These are phyloP conservation scores for Blastocystis sp. DNA, from an alignment of 352 stramenopile species.

Conservation along the genomic window DNA sequence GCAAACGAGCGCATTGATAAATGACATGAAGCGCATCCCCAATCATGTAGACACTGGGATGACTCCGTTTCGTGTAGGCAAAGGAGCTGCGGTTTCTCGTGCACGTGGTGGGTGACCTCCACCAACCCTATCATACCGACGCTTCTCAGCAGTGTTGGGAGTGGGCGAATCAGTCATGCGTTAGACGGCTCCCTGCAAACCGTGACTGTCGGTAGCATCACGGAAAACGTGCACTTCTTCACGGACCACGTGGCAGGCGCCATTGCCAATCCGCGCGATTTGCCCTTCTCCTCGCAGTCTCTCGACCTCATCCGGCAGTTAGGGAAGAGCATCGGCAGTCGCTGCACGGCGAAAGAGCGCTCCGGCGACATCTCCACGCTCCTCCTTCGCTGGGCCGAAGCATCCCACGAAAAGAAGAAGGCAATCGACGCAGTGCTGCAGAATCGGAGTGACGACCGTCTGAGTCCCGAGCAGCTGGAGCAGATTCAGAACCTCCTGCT, in stretches of 20 bases:
- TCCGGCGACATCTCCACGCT: neutral
- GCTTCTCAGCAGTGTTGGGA: slow-evolving; percentile 9
- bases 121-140: slow-evolving; percentile 46
- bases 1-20: neutral
- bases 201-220: neutral
- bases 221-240: slow-evolving; percentile 63
- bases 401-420: neutral
- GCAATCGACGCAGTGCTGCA: slow-evolving; percentile 4
- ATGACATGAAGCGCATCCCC: neutral
- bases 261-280: slow-evolving; percentile 14
- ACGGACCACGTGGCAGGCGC: slow-evolving; percentile 33
- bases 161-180: neutral
- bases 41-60: neutral
- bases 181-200: slow-evolving; percentile 9
- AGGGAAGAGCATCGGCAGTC: neutral
- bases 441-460: neutral
- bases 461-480: neutral
- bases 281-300: neutral
- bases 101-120: slow-evolving; percentile 46
- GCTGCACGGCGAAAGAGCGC: neutral
- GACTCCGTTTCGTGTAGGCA: slow-evolving; percentile 15
- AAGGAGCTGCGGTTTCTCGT: slow-evolving; percentile 38
- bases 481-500: slow-evolving; percentile 21
- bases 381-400: neutral
- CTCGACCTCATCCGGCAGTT: slow-evolving; percentile 3